Base-by-base conservation (phyloP, 2,329 filamentous ascomycete species). In the Alternaria metachromatica region DNA sequence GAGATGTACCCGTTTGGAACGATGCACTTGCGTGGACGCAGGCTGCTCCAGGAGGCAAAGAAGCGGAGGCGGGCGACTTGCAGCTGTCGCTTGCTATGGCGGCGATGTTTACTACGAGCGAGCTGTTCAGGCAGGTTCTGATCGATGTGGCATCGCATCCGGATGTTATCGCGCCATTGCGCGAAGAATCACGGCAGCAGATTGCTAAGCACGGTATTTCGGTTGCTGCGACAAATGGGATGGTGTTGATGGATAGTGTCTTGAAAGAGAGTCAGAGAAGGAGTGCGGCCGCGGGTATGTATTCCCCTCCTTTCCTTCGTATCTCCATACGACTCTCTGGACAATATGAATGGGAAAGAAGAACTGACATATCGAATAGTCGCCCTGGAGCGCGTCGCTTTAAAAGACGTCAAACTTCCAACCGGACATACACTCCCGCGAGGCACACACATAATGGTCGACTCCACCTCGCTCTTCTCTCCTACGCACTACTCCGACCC, bases 191-290 rank as follows among this genome's bases (percentile, higher is more conserved):
- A 2, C 13, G 3, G 13, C 12, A 25, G 21, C 44, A 46, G 21
- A 25, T 46, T 23, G 20, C 44, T 5, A 15, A 21, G 25, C 30
- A 58, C 1, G 55, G 55, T 2, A 25, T 43, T 3, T 26, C 55
- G 4, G 43, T 50, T 20, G 55, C 57, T n/a, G 57, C 57, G 23
- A 54, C 48, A 1, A 28, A 51, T 30, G n/a, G 20, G 20, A 59
- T 59, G 57, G 48, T 45, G 13, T n/a, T 59, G 20, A 18, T 54
- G 18, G 57, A 54, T 5, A 59, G 57, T 25, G 37, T 54, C 3
- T 8, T 59, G 46, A 59, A 59, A 20, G 57, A 59, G 20, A 54
- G 48, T 1, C 48, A 59, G 15, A 43, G 48, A 18, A 15, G 20
- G 3, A 30, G 33, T 4, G 37, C 57, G 13, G n/a, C 48, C n/a